Evolutionary conservation across 345 rosid species (phyloP), one percentile per base, ranked within the genome.

Genomic region (Schrenkiella parvula): DNA sequence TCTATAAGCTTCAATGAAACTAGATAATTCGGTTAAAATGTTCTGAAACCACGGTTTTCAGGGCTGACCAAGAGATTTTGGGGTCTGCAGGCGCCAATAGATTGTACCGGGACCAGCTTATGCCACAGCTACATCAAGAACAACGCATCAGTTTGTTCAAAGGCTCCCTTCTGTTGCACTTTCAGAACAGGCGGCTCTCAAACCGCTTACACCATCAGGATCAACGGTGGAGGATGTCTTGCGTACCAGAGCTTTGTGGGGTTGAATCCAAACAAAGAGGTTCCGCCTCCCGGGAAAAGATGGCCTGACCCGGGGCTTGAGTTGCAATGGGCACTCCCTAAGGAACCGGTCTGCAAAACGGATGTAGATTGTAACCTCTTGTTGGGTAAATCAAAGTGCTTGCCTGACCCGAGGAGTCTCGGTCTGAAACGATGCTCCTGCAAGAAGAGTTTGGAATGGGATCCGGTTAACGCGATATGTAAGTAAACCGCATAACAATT

Each of bases 271-370:
- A 77, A 53, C 65, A 74, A 74, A 59, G 70, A 34, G 8, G 2
- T 61, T 32, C 75, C 75, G 12, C 68, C 68, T 32, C 69, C 70
- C 0, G 70, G 79, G 17, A 53, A 14, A 34, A 75, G 54, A 34
- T 75, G 75, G 79, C 75, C 86, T 1, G 81, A 75, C 38, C 83
- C 87, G 3, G 87, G 82, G 19, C 35, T 88, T 60, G 89, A 88
- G 81, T 68, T 88, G 26, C 78, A 83, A 56, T 84, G 93, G 93
- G 66, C 60, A n/a, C 44, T 81, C 63, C 89, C 93, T 26, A 56
- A 41, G 61, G 89, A 88, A 70, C 90, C 90, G 4, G 54, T 77
- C 3, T 83, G 93, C 70, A 74, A 22, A 57, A 48, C 68, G 1
- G 82, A 67, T 26, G 25, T n/a, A 18, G 92, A 90, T 37, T 88